Percentiles rank a stretch among this genome's conserved stretches.
These are phyloP conservation scores for Exophiala dermatitidis DNA, from an alignment of 2,329 filamentous ascomycete species.

Conservation along the genomic window DNA sequence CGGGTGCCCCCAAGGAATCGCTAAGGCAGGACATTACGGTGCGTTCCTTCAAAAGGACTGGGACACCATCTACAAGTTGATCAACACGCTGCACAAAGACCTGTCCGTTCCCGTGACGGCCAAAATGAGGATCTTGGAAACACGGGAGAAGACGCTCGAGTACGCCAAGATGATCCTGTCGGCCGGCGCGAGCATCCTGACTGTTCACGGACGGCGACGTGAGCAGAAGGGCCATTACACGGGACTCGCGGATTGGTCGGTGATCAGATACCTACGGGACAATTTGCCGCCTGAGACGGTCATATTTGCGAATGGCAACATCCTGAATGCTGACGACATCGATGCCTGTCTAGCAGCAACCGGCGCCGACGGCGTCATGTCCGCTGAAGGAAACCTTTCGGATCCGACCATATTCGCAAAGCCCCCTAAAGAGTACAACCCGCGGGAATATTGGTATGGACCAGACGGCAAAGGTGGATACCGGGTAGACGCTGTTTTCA, in stretches of 20 bases:
- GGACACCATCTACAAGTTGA: conserved; percentile 70
- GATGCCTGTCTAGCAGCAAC: conserved; percentile 71
- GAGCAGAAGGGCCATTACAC: conserved; percentile 97
- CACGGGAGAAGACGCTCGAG: conserved; percentile 73
- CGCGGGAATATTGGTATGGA: conserved; percentile 75
- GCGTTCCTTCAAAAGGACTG: conserved; percentile 93
- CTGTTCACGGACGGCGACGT: conserved; percentile 78
- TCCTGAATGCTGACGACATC: conserved; percentile 72
- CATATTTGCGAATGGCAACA: conserved; percentile 93
- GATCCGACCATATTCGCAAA: conserved; percentile 79
- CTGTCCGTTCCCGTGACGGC: conserved; percentile 82
- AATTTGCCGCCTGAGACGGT: conserved; percentile 80
- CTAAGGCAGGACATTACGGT: conserved; percentile 81
- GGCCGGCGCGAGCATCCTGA: conserved; percentile 86
- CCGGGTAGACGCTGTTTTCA: conserved; percentile 76
- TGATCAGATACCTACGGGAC: conserved; percentile 73
- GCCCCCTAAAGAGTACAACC: conserved; percentile 59
- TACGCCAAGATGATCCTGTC: conserved; percentile 82
- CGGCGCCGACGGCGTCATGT: conserved; percentile 90
- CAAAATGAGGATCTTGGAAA: conserved; percentile 87
- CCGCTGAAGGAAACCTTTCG: conserved; percentile 87
- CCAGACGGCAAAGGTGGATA: conserved; percentile 74
- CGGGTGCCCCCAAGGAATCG: conserved; percentile 93
- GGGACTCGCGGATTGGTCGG: conserved; percentile 84
- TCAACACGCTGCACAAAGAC: conserved; percentile 71